Evolutionary conservation across 2,329 filamentous ascomycete species (phyloP).

Genomic region (Calycina herbarum): DNA sequence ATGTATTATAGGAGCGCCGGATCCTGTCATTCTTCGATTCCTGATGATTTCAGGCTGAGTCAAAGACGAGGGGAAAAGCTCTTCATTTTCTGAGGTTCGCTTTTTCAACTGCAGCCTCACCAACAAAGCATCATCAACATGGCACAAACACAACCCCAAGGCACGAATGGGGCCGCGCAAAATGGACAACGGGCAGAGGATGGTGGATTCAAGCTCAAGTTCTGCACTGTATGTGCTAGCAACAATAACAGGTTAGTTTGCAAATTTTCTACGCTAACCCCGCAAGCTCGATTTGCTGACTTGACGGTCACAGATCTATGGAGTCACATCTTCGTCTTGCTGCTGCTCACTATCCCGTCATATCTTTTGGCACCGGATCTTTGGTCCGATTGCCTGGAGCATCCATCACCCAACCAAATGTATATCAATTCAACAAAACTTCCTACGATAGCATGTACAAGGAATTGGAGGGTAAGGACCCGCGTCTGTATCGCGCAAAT

Average conservation of each 20-base stretch:
- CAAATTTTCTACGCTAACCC: neutral
- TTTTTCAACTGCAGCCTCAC: neutral
- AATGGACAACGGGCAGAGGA: slow-evolving; percentile 31
- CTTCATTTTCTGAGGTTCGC: slow-evolving; percentile 3
- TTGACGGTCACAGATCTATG: slow-evolving; percentile 71
- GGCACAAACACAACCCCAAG: slow-evolving; percentile 25
- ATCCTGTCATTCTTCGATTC: neutral
- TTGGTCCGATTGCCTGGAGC: slow-evolving; percentile 91
- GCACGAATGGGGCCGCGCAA: slow-evolving; percentile 23
- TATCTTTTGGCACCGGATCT: slow-evolving; percentile 95
- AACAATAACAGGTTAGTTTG: slow-evolving; percentile 85
- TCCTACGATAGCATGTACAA: slow-evolving; percentile 95
- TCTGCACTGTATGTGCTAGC: slow-evolving; percentile 98
- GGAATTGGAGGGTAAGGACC: slow-evolving; percentile 83
- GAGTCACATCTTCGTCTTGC: slow-evolving; percentile 95
- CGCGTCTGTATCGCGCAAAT: slow-evolving; percentile 84
- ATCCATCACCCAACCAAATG: slow-evolving; percentile 88
- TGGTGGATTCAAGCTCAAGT: slow-evolving; percentile 80
- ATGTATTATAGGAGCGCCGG: neutral
- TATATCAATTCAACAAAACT: slow-evolving; percentile 97
- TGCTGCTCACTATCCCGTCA: slow-evolving; percentile 85
- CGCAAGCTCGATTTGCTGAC: neutral
- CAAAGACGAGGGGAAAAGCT: slow-evolving; percentile 6
- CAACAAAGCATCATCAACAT: slow-evolving; percentile 10
- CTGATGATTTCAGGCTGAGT: slow-evolving; percentile 7